A percentile compares a stretch with the other conserved stretches of the same genome.
Conservation (phyloP, 352 stramenopile species). For the Globisporangium emineosum region DNA sequence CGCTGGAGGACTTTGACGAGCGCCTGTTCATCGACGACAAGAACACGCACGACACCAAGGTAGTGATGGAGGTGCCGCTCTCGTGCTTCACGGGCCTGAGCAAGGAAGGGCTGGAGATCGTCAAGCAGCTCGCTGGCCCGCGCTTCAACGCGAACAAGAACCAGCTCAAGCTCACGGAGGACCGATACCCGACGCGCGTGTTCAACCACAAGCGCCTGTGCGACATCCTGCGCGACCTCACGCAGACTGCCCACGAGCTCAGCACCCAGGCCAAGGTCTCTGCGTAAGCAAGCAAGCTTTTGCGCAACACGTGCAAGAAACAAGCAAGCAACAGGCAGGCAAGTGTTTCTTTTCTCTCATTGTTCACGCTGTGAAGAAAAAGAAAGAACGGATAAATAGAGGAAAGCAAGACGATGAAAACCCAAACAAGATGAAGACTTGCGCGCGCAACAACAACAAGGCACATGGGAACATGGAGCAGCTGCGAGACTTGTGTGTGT, state of each 20-base stretch:
- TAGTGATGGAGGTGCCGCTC: constrained; percentile 76
- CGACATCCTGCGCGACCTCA: constrained; percentile 77
- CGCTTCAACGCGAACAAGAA: constrained; percentile 81
- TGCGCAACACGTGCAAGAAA: constrained; percentile 6
- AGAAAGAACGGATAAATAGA: constrained; percentile 2
- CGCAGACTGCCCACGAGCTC: constrained; percentile 62
- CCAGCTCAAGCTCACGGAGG: constrained; percentile 74
- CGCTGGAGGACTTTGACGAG: constrained; percentile 82
- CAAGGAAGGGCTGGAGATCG: constrained; percentile 44
- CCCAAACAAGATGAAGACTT: neutral
- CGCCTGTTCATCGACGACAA: constrained; percentile 76
- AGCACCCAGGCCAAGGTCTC: constrained; percentile 35
- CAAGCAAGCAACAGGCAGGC: neutral
- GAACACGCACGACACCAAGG: constrained; percentile 80
- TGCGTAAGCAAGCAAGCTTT: constrained; percentile 16
- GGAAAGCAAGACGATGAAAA: constrained; percentile 9
- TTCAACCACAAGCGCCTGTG: constrained; percentile 86
- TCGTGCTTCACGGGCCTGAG: constrained; percentile 56
- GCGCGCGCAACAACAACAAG: neutral
- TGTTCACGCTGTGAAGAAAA: neutral
- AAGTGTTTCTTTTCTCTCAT: neutral
- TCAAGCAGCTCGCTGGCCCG: constrained; percentile 66
- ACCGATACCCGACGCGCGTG: constrained; percentile 73
- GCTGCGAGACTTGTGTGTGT: constrained; percentile 7
- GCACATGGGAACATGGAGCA: neutral